phyloP scores from a whole-genome alignment of 139 green algal species.

The Chlamydomonas incerta region DNA sequence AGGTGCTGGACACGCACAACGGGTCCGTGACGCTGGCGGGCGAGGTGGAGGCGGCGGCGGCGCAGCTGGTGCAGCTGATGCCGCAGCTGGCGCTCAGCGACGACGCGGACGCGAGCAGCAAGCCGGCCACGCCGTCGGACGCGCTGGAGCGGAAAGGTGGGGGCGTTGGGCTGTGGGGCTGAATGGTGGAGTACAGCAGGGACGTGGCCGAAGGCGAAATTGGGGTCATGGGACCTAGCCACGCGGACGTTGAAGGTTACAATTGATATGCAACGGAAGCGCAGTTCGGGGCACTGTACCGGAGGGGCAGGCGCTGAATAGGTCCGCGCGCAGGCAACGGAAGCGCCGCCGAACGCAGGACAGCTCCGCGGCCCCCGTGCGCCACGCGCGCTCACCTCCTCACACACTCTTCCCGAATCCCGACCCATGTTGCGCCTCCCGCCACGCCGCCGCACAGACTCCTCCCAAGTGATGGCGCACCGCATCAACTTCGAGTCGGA shows the following conservation, averaged over 20 bases:
- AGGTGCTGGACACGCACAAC: not conserved
- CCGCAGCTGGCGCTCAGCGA: not conserved
- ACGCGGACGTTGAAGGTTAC: no score
- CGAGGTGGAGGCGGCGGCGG: not conserved
- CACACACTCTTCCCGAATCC: not conserved
- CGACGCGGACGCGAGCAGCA: not conserved
- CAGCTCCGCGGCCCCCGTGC: no score
- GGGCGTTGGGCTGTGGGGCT: no score
- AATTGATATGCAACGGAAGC: no score
- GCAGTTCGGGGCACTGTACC: no score
- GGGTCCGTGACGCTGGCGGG: not conserved
- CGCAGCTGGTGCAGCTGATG: not conserved
- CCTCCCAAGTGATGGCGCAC: constrained; percentile 14
- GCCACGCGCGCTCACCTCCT: no score
- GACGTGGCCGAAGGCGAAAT: no score
- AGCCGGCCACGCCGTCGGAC: not conserved
- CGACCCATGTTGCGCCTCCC: not conserved
- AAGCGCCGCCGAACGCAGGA: no score
- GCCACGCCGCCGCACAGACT: not conserved
- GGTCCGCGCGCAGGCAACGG: no score
- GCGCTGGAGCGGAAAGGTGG: not conserved
- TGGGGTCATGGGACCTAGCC: no score
- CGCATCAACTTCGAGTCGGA: constrained; percentile 34
- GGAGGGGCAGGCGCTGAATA: no score
- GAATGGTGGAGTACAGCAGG: no score